These are phyloP conservation scores for Cardiospermum halicacabum DNA, from an alignment of 345 rosid species.

Conservation along the genomic window DNA sequence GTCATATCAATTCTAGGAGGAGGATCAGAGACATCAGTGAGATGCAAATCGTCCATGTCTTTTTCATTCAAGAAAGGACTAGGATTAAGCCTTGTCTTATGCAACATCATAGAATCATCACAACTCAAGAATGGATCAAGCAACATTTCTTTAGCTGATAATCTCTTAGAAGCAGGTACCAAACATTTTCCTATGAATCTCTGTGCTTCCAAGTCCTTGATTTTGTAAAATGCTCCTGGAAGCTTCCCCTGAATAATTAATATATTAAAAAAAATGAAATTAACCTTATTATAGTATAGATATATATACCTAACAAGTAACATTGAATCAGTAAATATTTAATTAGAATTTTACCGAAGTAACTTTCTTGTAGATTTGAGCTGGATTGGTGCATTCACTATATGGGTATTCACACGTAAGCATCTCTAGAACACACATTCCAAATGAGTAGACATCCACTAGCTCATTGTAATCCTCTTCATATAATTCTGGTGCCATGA, in stretches of 20 bases:
- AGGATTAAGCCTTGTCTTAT: conserved; percentile 24
- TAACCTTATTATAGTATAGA: no score
- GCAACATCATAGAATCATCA: conserved; percentile 35
- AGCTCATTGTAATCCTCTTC: conserved; percentile 82
- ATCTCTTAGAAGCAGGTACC: conserved; percentile 56
- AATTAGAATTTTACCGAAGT: conserved; percentile 35
- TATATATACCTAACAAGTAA: no score
- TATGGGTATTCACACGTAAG: conserved; percentile 78
- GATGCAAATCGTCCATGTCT: conserved; percentile 48
- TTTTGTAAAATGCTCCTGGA: conserved; percentile 59
- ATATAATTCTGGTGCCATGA: conserved; percentile 86
- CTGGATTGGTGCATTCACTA: conserved; percentile 65
- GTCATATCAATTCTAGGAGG: conserved; percentile 48
- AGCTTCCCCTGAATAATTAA: conserved; percentile 56
- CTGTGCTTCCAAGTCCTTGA: conserved; percentile 61
- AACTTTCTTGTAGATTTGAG: conserved; percentile 81
- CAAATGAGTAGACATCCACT: conserved; percentile 80
- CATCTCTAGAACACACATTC: conserved; percentile 83
- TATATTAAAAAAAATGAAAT: no score
- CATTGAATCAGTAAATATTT: background rate
- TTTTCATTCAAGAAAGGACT: conserved; percentile 48
- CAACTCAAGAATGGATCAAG: conserved; percentile 56
- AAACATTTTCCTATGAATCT: conserved; percentile 61
- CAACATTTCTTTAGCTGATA: conserved; percentile 57
- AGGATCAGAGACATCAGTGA: conserved; percentile 43